phyloP scores from a whole-genome alignment of 1,284 basidiomycete species.

The Fomitopsis palustris region DNA sequence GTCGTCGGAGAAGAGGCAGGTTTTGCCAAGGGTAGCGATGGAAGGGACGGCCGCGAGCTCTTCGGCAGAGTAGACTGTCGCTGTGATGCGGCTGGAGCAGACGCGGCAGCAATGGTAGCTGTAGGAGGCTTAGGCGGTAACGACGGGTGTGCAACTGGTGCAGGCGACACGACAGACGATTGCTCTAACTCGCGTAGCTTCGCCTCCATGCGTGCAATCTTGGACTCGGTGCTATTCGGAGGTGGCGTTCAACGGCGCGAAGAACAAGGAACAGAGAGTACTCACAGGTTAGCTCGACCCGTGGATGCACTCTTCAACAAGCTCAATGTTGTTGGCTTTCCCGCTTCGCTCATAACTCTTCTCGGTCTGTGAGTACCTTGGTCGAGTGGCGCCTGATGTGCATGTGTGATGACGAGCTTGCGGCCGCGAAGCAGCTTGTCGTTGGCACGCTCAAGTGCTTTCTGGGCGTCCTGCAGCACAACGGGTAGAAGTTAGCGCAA shows the following conservation, averaged over 20 bases:
- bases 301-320: conserved; percentile 73
- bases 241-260: background rate
- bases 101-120: background rate
- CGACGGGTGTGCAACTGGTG: conserved; percentile 41
- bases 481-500: conserved; percentile 4
- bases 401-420: conserved; percentile 85
- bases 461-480: conserved; percentile 72
- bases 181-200: conserved; percentile 81
- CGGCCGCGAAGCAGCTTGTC: conserved; percentile 83
- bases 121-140: conserved; percentile 46
- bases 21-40: conserved; percentile 1
- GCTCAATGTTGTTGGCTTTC: conserved; percentile 84
- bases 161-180: conserved; percentile 15
- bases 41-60: background rate
- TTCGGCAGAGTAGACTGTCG: background rate
- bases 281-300: conserved; percentile 58
- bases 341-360: conserved; percentile 52
- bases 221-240: conserved; percentile 70
- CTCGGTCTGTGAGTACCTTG: conserved; percentile 28
- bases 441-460: conserved; percentile 74
- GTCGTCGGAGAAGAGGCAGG: background rate
- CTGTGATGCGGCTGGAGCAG: background rate
- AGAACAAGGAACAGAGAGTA: conserved; percentile 10
- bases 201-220: conserved; percentile 95
- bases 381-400: conserved; percentile 72